Percentiles rank a stretch among this genome's conserved stretches.
These are phyloP conservation scores for Berberis thunbergii DNA, from an alignment of 164 flowering plant genomes.

Conservation along the genomic window DNA sequence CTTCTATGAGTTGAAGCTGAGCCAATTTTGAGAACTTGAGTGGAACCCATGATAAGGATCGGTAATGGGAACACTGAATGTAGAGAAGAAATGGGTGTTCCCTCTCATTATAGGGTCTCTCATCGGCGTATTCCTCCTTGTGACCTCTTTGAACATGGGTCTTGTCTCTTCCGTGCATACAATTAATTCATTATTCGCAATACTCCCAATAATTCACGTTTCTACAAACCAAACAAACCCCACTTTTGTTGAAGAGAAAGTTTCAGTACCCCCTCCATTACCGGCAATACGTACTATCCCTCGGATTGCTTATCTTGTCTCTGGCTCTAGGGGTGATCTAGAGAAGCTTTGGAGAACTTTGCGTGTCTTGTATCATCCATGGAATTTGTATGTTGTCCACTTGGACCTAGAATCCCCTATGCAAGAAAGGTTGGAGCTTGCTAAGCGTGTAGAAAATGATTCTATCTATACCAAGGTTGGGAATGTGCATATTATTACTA, in stretches of 20 bases:
- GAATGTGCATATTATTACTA: constrained; percentile 70
- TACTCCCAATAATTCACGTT: constrained; percentile 31
- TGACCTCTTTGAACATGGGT: constrained; percentile 68
- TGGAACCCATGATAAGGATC: constrained; percentile 24
- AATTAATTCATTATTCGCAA: constrained; percentile 43
- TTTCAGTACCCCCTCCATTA: constrained; percentile 27
- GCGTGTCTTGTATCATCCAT: constrained; percentile 73
- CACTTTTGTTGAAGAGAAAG: constrained; percentile 38
- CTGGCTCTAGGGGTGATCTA: constrained; percentile 89
- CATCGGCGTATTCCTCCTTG: constrained; percentile 52
- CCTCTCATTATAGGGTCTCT: constrained; percentile 60
- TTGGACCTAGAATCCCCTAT: constrained; percentile 71
- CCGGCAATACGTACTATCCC: constrained; percentile 39
- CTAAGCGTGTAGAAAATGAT: constrained; percentile 51
- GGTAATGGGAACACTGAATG: constrained; percentile 35
- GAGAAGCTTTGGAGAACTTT: constrained; percentile 92
- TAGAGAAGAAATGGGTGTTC: constrained; percentile 85
- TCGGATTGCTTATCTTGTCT: constrained; percentile 75
- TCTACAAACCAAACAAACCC: constrained; percentile 29
- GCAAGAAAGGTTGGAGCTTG: constrained; percentile 75
- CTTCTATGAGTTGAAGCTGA: no score
- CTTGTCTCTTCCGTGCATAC: constrained; percentile 49
- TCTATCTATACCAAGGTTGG: constrained; percentile 54
- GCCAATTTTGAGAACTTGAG: background rate
- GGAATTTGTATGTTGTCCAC: constrained; percentile 81